A percentile compares a stretch with the other conserved stretches of the same genome.
phyloP scores from a whole-genome alignment of 1,139 yeast genomes.

The Yamadazyma aaseri region DNA sequence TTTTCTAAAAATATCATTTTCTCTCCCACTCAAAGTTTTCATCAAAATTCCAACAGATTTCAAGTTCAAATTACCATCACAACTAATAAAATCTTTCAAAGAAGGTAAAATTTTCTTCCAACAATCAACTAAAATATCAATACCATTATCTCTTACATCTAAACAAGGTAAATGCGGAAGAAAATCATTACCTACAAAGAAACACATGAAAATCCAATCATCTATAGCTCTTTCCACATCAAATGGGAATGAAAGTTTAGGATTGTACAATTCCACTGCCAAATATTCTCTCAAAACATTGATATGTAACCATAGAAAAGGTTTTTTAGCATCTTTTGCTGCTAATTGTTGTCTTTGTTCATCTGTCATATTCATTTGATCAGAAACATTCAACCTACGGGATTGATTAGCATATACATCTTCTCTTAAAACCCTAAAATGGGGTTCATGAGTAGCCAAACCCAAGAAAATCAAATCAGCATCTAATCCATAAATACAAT shows the following conservation, averaged over 20 bases:
- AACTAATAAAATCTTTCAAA: constrained; percentile 76
- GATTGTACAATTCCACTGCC: constrained; percentile 74
- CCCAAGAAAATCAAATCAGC: constrained; percentile 97
- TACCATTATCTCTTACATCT: constrained; percentile 93
- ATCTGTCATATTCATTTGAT: constrained; percentile 56
- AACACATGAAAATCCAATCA: constrained; percentile 99
- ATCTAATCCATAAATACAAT: constrained; percentile 95
- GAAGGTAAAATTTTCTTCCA: constrained; percentile 77
- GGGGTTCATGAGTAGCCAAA: constrained; percentile 96
- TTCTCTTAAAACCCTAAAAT: constrained; percentile 89
- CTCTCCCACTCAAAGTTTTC: constrained; percentile 65
- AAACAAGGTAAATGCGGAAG: constrained; percentile 93
- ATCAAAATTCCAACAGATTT: constrained; percentile 74
- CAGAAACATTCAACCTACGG: constrained; percentile 49
- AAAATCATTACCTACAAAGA: constrained; percentile 98
- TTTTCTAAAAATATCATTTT: constrained; percentile 73
- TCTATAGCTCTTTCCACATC: constrained; percentile 95
- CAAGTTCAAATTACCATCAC: constrained; percentile 81
- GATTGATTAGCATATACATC: constrained; percentile 81
- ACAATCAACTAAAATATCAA: constrained; percentile 72
- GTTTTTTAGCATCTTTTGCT: constrained; percentile 68
- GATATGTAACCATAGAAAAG: constrained; percentile 92
- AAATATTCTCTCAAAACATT: constrained; percentile 86
- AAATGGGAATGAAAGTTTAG: constrained; percentile 68
- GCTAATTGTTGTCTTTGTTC: constrained; percentile 55